Evolutionary conservation across 2,329 filamentous ascomycete species (phyloP).

Genomic region (Venturia asperata): DNA sequence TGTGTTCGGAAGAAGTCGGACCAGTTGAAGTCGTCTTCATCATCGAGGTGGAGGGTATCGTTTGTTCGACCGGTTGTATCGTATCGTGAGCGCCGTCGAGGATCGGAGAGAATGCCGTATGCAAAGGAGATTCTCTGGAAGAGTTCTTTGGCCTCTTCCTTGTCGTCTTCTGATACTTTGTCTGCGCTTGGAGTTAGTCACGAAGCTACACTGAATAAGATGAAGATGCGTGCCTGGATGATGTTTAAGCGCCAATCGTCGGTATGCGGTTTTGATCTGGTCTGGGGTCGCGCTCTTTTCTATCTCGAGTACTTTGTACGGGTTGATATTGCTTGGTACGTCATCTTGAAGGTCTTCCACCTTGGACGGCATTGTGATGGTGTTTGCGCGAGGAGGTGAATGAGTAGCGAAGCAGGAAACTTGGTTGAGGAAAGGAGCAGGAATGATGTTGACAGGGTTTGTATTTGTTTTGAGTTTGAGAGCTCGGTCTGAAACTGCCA

Average conservation of each 20-base stretch:
- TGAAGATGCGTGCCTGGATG: slow-evolving; percentile 53
- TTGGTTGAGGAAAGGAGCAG: neutral
- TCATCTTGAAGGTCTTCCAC: slow-evolving; percentile 47
- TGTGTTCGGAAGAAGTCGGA: slow-evolving; percentile 80
- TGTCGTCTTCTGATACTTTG: slow-evolving; percentile 64
- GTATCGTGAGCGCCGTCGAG: slow-evolving; percentile 73
- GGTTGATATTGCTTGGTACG: slow-evolving; percentile 62
- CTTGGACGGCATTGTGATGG: slow-evolving; percentile 23
- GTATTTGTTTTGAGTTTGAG: neutral
- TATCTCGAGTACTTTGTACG: slow-evolving; percentile 73
- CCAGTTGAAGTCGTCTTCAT: slow-evolving; percentile 81
- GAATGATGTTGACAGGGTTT: neutral
- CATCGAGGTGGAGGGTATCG: slow-evolving; percentile 62
- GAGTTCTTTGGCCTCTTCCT: slow-evolving; percentile 64
- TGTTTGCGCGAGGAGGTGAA: neutral
- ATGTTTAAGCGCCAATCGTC: slow-evolving; percentile 78
- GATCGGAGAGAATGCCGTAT: slow-evolving; percentile 85
- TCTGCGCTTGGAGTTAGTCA: slow-evolving; percentile 43
- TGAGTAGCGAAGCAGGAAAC: neutral
- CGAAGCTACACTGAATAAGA: neutral
- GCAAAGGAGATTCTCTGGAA: slow-evolving; percentile 93
- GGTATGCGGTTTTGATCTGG: slow-evolving; percentile 84
- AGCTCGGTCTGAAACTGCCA: neutral
- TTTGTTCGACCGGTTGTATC: slow-evolving; percentile 84
- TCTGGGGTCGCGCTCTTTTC: slow-evolving; percentile 63